Percentiles rank a stretch among this genome's conserved stretches.
Evolutionary conservation across 2,329 filamentous ascomycete genomes (phyloP).

Genomic region (Venturia oleaginea): DNA sequence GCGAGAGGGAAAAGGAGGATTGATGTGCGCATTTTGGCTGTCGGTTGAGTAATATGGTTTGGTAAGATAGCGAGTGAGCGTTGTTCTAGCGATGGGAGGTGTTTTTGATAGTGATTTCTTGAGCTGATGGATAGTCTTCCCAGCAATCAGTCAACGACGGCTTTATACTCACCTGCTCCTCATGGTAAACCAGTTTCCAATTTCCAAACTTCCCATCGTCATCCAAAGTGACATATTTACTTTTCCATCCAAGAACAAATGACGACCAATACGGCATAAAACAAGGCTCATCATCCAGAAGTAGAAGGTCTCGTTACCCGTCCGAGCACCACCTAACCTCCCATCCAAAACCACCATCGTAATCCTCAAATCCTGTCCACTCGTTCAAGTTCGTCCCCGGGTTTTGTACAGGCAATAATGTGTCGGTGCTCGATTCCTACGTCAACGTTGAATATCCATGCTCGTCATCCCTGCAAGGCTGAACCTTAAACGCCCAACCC

Average conservation of each 20-base stretch:
- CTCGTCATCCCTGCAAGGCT: not conserved
- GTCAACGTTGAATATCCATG: not conserved
- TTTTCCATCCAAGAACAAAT: not conserved
- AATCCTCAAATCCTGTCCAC: not conserved
- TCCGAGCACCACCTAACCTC: not conserved
- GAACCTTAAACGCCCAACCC: not conserved
- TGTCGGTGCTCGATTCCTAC: not conserved
- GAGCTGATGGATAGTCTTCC: not conserved
- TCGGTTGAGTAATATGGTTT: not conserved
- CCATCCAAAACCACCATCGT: not conserved
- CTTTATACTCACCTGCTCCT: not conserved
- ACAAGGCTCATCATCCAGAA: not conserved
- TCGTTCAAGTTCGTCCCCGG: not conserved
- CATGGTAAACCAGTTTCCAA: not conserved
- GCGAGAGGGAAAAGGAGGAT: conserved; percentile 6
- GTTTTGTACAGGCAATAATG: not conserved
- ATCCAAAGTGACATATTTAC: not conserved
- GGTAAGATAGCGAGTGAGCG: not conserved
- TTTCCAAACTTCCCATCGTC: not conserved
- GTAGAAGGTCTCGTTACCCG: not conserved
- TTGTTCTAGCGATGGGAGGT: not conserved
- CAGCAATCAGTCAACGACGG: not conserved
- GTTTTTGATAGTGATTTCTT: not conserved
- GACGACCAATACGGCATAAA: not conserved
- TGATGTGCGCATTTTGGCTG: conserved; percentile 3